Percentiles rank a stretch among this genome's conserved stretches.
These are phyloP conservation scores for peach (Prunus persica) DNA, from an alignment of 306 rosid genomes.

Conservation along the genomic window DNA sequence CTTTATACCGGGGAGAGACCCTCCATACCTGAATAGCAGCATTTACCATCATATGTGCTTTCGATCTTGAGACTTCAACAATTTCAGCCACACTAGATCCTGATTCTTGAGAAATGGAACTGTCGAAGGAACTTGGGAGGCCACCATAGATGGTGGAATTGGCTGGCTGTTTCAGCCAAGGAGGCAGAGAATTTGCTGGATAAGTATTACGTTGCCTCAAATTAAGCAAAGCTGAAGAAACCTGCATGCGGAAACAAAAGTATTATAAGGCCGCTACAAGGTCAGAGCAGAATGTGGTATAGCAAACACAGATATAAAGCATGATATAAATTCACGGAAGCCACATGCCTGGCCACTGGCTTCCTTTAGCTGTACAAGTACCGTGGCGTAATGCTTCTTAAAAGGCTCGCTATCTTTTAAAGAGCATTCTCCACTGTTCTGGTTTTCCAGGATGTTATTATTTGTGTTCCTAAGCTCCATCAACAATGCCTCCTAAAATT, in stretches of 20 bases:
- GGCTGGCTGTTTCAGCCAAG: slow-evolving; percentile 49
- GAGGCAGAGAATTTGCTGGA: slow-evolving; percentile 44
- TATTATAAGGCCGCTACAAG: slow-evolving; percentile 26
- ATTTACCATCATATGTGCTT: slow-evolving; percentile 72
- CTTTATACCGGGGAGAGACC: neutral
- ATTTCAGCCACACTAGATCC: slow-evolving; percentile 61
- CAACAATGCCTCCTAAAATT: slow-evolving; percentile 53
- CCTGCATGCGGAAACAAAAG: slow-evolving; percentile 51
- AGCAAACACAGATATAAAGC: slow-evolving; percentile 4
- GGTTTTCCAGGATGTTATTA: slow-evolving; percentile 49
- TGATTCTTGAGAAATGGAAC: slow-evolving; percentile 45
- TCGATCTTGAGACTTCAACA: slow-evolving; percentile 60
- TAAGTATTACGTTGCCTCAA: slow-evolving; percentile 77
- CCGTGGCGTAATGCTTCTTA: slow-evolving; percentile 79
- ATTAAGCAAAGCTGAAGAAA: slow-evolving; percentile 60
- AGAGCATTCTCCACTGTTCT: slow-evolving; percentile 51
- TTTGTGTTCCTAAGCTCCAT: slow-evolving; percentile 59
- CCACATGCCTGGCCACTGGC: slow-evolving; percentile 98
- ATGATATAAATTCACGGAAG: slow-evolving; percentile 55
- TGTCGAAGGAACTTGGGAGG: slow-evolving; percentile 46
- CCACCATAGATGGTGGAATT: slow-evolving; percentile 38
- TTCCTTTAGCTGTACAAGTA: slow-evolving; percentile 95
- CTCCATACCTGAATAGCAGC: slow-evolving; percentile 79
- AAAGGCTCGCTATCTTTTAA: slow-evolving; percentile 55
- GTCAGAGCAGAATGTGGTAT: slow-evolving; percentile 14